These are phyloP conservation scores for Paragyromitra xinjiangensis DNA, from an alignment of 495 filamentous ascomycete species.

Conservation along the genomic window DNA sequence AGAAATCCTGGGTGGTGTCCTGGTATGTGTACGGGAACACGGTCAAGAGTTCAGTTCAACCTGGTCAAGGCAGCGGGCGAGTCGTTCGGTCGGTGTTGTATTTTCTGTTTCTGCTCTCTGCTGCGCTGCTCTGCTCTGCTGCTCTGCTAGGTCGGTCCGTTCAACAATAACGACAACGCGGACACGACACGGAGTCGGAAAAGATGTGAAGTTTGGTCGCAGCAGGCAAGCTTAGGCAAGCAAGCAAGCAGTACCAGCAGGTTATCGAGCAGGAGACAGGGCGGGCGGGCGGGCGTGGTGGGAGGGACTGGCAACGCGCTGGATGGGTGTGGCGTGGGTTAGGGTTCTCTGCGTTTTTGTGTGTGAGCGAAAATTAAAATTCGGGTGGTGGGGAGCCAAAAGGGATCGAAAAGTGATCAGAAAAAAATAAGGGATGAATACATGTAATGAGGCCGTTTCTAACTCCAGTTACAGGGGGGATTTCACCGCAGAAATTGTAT, in stretches of 20 bases:
- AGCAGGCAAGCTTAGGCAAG: constrained; percentile 49
- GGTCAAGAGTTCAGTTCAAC: constrained; percentile 42
- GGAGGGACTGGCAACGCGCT: constrained; percentile 51
- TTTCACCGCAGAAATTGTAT: constrained; percentile 34
- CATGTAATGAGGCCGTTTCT: constrained; percentile 20
- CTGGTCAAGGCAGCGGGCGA: constrained; percentile 33
- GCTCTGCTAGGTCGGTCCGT: constrained; percentile 33
- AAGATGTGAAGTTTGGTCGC: constrained; percentile 44
- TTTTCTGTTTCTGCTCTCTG: constrained; percentile 15
- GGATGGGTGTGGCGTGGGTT: constrained; percentile 54
- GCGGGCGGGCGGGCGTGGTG: constrained; percentile 54
- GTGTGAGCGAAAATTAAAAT: constrained; percentile 55
- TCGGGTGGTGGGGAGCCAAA: constrained; percentile 51
- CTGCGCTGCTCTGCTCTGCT: constrained; percentile 13
- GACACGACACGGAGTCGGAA: constrained; percentile 43
- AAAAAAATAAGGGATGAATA: constrained; percentile 47
- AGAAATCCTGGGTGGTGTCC: constrained; percentile 17
- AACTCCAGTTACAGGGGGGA: constrained; percentile 14
- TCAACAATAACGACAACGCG: constrained; percentile 52
- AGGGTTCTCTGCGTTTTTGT: constrained; percentile 40
- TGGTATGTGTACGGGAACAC: constrained; percentile 37
- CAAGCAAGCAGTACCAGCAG: constrained; percentile 51
- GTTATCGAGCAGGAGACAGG: constrained; percentile 46
- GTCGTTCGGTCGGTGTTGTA: constrained; percentile 24
- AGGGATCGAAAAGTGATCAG: constrained; percentile 47